Evolutionary conservation across 176 grass and related monocot species (phyloP), one percentile per base, ranked within the genome.

Genomic region (Secale cereale): DNA sequence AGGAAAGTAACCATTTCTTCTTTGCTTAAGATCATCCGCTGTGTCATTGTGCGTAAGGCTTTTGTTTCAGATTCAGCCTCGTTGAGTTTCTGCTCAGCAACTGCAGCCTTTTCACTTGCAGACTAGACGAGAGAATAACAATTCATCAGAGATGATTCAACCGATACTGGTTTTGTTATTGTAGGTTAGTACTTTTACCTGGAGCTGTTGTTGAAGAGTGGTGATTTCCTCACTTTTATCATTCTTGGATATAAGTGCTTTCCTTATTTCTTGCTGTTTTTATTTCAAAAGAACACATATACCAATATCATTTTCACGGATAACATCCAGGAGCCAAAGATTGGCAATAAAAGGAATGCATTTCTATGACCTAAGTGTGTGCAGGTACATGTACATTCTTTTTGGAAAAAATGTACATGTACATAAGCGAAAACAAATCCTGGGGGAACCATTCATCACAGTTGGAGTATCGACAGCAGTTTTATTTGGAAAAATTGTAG

Each of bases 221-320:
- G 85, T 59, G 41, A 95, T 87, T 85, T 94, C 91, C 60, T 89
- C 97, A 8, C 78, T 87, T 92, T 89, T 94, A 37, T 86, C 93
- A 74, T 95, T 92, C 77, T 94, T 94, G 57, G 82, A 87, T 83
- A 79, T 79, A 72, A 98, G 89, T 29, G 85, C 88, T 68, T 94
- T 92, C 84, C 91, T 85, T 59, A 95, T 93, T 77, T 95, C 91
- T 95, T 92, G 91, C 91, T 95, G 66, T 89, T 95, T 82, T 74
- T 64, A 87, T 82, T 40, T 70, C 29, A 71, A 30, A 32, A 81
- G 66, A 87, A 46, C 12, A 87, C 48, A 76, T 65, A 32, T 81
- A 65, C 82, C 15, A 85, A 3, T 68, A 86, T 15, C 52, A 70
- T 70, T 25, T 76, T 43, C 31, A 46, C 59, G 23, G 14, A 28